phyloP scores from a whole-genome alignment of 179 eudicot species.

The Sideroxylon spinosum region DNA sequence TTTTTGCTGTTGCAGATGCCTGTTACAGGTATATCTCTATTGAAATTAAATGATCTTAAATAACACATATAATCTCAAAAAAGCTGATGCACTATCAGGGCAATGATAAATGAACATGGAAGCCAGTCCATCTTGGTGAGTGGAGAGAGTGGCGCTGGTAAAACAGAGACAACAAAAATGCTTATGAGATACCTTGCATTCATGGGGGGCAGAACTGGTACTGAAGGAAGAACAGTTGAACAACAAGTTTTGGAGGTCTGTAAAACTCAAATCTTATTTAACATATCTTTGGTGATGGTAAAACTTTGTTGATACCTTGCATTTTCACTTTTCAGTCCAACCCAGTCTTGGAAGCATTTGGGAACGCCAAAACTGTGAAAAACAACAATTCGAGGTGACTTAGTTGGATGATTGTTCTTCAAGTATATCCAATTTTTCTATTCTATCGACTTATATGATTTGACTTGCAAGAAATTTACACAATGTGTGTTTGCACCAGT shows the following conservation, averaged over 20 bases:
- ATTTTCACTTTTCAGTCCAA: slow-evolving; percentile 41
- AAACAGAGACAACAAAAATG: slow-evolving; percentile 69
- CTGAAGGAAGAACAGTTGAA: slow-evolving; percentile 63
- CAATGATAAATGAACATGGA: slow-evolving; percentile 59
- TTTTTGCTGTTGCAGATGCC: slow-evolving; percentile 62
- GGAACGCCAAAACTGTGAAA: slow-evolving; percentile 61
- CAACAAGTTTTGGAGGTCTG: slow-evolving; percentile 63
- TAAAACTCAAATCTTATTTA: neutral
- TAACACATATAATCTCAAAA: neutral
- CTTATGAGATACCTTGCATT: slow-evolving; percentile 63
- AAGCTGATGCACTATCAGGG: slow-evolving; percentile 27
- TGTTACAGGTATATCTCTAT: slow-evolving; percentile 43
- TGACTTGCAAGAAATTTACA: slow-evolving; percentile 27
- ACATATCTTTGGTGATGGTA: slow-evolving; percentile 2
- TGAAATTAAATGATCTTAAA: neutral
- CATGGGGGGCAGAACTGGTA: slow-evolving; percentile 62
- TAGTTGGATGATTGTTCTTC: slow-evolving; percentile 1
- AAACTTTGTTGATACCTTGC: slow-evolving; percentile 11
- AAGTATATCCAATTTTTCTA: neutral
- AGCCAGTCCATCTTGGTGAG: slow-evolving; percentile 59
- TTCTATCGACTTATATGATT: neutral
- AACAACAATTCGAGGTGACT: slow-evolving; percentile 64
- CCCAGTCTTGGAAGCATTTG: slow-evolving; percentile 65
- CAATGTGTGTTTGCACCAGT: slow-evolving; percentile 45
- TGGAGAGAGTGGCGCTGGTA: slow-evolving; percentile 70